Percentiles rank a stretch among this genome's conserved stretches.
Evolutionary conservation across 2,329 filamentous ascomycete species (phyloP).

Genomic region (Thielaviopsis punctulata): DNA sequence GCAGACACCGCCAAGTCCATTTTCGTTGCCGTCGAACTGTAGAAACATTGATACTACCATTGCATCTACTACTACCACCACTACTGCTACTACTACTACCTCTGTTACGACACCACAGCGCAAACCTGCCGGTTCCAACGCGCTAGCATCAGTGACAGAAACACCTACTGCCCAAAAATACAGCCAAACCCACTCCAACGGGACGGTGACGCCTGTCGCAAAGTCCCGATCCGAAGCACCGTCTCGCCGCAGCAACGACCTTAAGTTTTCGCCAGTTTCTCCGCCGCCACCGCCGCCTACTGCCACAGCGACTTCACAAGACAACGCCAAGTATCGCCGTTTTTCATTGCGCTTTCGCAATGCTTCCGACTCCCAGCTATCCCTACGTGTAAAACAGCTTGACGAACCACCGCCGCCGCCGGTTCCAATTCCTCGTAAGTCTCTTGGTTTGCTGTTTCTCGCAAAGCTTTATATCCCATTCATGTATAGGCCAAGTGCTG

Average conservation of each 20-base stretch:
- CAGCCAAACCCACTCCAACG: neutral
- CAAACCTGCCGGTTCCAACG: neutral
- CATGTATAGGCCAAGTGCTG: too few relatives aligned
- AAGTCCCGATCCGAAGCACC: conserved; percentile 14
- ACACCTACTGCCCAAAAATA: neutral
- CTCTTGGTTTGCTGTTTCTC: neutral
- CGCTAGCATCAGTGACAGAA: neutral
- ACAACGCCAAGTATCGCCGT: conserved; percentile 34
- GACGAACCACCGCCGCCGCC: conserved; percentile 35
- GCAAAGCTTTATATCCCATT: neutral
- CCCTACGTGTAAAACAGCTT: conserved; percentile 55
- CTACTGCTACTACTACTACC: too few relatives aligned
- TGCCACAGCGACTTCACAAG: conserved; percentile 13
- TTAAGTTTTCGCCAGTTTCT: neutral
- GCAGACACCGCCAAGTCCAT: neutral
- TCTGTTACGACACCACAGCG: too few relatives aligned
- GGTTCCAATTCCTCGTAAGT: conserved; percentile 36
- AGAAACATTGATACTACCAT: neutral
- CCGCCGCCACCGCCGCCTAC: conserved; percentile 1
- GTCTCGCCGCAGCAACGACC: conserved; percentile 12
- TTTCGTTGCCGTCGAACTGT: neutral
- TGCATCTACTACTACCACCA: neutral
- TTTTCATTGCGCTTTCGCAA: conserved; percentile 71
- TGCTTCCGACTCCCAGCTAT: conserved; percentile 82
- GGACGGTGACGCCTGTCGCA: conserved; percentile 12